phyloP scores from a whole-genome alignment of 2,329 filamentous ascomycete genomes.

The Leptographium flavum region DNA sequence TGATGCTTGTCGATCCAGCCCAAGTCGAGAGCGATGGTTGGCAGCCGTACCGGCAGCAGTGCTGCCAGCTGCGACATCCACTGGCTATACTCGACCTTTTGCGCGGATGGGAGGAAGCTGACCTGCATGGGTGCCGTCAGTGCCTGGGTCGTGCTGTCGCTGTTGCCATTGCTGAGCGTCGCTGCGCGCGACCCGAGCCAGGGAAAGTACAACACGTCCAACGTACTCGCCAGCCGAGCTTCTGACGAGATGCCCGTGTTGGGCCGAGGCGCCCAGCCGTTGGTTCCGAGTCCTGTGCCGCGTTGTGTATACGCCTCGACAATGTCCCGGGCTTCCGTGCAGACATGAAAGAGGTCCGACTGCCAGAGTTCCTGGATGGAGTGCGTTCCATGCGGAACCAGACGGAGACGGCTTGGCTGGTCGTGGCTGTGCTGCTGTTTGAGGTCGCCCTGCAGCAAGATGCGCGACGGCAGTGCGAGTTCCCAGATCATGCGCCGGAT shows the following conservation, averaged over 20 bases:
- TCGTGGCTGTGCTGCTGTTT: not conserved
- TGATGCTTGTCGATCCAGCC: slow-evolving; percentile 10
- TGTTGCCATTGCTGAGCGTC: not conserved
- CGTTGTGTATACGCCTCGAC: slow-evolving; percentile 3
- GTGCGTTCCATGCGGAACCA: not conserved
- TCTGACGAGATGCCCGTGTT: not conserved
- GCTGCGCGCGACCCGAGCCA: slow-evolving; percentile 3
- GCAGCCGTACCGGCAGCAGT: not conserved
- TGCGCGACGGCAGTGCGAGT: slow-evolving; percentile 7
- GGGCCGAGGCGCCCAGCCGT: not conserved
- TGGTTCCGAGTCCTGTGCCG: too few relatives aligned
- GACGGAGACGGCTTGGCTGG: not conserved
- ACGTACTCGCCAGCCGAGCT: not conserved
- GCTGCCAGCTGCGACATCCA: slow-evolving; percentile 7
- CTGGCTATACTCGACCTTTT: too few relatives aligned
- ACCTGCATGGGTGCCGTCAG: too few relatives aligned
- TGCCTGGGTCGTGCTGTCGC: too few relatives aligned
- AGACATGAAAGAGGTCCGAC: slow-evolving; percentile 10
- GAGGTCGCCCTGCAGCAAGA: slow-evolving; percentile 8
- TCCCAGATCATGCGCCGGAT: slow-evolving; percentile 11
- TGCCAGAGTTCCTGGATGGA: slow-evolving; percentile 8
- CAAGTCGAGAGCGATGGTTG: slow-evolving; percentile 7
- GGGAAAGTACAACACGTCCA: slow-evolving; percentile 9
- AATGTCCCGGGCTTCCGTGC: slow-evolving; percentile 5
- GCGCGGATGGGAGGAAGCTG: too few relatives aligned